Percentiles rank a stretch among this genome's conserved stretches.
These are phyloP conservation scores for Pilobolus umbonatus DNA, from an alignment of 192 early-diverging fungal species.

Conservation along the genomic window DNA sequence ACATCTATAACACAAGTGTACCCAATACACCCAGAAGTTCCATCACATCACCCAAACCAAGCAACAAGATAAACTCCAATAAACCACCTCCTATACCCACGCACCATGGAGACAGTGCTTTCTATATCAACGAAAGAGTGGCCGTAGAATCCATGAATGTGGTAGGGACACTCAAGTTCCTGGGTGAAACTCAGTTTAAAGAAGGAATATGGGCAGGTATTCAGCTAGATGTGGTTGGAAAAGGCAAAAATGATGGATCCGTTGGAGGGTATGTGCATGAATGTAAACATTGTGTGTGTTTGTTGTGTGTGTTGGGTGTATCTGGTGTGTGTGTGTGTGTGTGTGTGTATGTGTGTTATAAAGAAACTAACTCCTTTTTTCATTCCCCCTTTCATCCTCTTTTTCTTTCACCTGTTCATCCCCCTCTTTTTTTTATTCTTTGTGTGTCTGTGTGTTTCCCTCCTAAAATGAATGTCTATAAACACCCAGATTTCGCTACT, in stretches of 20 bases:
- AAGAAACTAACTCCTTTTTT: not conserved
- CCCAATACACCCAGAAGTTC: conserved; percentile 9
- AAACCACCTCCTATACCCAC: too few species aligned
- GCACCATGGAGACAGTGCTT: not conserved
- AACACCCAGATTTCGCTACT: conserved; percentile 54
- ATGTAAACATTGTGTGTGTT: not conserved
- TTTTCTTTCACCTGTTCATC: not conserved
- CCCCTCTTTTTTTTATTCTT: not conserved
- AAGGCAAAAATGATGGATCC: conserved; percentile 76
- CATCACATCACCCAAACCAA: conserved; percentile 8
- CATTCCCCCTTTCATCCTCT: not conserved
- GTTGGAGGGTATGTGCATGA: conserved; percentile 52
- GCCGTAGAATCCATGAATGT: conserved; percentile 54
- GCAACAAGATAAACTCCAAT: too few species aligned
- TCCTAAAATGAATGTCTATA: not conserved
- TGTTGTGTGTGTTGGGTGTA: too few species aligned
- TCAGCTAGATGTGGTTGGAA: conserved; percentile 64
- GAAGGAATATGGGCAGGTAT: conserved; percentile 77
- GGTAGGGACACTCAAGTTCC: conserved; percentile 61
- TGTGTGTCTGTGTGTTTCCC: conserved; percentile 16
- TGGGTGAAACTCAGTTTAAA: conserved; percentile 73
- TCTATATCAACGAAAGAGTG: conserved; percentile 53
- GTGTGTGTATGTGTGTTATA: not conserved
- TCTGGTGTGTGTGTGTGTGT: too few species aligned
- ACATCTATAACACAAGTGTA: not conserved